Evolutionary conservation across 2,329 filamentous ascomycete genomes (phyloP).

Genomic region (Alternaria arborescens): DNA sequence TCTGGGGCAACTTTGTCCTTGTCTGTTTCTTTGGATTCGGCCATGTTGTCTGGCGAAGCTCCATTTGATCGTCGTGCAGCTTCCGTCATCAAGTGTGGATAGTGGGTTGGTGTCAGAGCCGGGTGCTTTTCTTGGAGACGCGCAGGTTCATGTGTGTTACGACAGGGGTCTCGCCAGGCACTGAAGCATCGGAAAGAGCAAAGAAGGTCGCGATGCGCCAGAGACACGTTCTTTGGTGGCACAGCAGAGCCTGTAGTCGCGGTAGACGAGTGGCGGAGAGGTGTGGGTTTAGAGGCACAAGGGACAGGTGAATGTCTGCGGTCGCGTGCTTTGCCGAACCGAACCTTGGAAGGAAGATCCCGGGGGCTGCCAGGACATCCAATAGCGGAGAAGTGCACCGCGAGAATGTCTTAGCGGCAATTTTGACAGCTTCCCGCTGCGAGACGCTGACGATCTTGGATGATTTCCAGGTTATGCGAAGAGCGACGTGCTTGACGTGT

Average conservation of each 20-base stretch:
- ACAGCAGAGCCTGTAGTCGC: slow-evolving; percentile 28
- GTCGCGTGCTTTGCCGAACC: slow-evolving; percentile 39
- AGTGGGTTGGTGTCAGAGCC: slow-evolving; percentile 41
- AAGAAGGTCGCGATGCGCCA: slow-evolving; percentile 24
- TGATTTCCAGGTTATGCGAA: neutral
- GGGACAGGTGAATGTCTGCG: slow-evolving; percentile 37
- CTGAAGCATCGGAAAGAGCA: slow-evolving; percentile 33
- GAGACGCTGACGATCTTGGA: neutral
- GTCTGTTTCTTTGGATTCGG: slow-evolving; percentile 39
- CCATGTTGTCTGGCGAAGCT: slow-evolving; percentile 45
- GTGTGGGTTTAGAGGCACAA: slow-evolving; percentile 34
- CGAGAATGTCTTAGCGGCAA: slow-evolving; percentile 17
- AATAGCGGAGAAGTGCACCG: slow-evolving; percentile 30
- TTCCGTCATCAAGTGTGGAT: slow-evolving; percentile 50
- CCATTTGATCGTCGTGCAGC: slow-evolving; percentile 50
- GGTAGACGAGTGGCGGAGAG: slow-evolving; percentile 26
- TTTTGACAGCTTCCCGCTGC: slow-evolving; percentile 16
- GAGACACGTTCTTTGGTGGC: slow-evolving; percentile 41
- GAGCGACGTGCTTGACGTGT: slow-evolving; percentile 16
- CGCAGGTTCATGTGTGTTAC: slow-evolving; percentile 37
- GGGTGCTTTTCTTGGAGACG: slow-evolving; percentile 38
- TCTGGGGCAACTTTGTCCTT: slow-evolving; percentile 40
- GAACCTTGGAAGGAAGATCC: slow-evolving; percentile 33
- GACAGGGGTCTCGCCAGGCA: slow-evolving; percentile 31
- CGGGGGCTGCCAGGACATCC: slow-evolving; percentile 21